Base-by-base conservation (phyloP, 78 protist genomes). In the Parvularia atlantis region DNA sequence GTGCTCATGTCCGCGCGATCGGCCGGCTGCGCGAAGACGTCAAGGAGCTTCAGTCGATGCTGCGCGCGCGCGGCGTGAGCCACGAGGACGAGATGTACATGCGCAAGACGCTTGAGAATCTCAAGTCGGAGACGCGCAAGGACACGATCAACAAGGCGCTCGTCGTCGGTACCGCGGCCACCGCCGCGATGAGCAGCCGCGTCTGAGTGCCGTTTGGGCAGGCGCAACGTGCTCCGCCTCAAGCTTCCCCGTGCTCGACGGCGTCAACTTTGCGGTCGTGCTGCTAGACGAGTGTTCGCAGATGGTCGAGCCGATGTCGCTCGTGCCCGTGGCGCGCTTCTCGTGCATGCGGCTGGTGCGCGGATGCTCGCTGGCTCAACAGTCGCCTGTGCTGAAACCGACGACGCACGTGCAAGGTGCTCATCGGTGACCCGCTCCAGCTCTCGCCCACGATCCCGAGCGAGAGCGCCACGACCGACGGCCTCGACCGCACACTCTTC, bases 401-500 rank as follows among this genome's bases (percentile, higher is more conserved):
- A n/a, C n/a, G n/a, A n/a, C n/a, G n/a, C 16, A 17, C 44, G n/a
- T 44, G 40, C 19, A 7, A 19, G 48, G 13, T 71, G 43, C 43
- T 72, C 43, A 69, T 79, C 11, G 93, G 93, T n/a, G 93, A 89
- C 68, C 93, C 89, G 20, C 1, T 72, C 33, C 93, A 89, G 74
- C 66, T 89, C 22, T 69, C 80, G 16, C 93, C 93, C 1, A 80
- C 84, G 26, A 4, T 77, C 41, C 36, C 11, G 62, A 16, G 33
- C 40, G 13, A 33, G 80, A 16, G 24, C 26, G 35, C 33, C 2
- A 35, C 14, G 63, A 48, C 61, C 3, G 6, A 16, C 22, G 88
- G 88, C 13, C 69, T 82, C 1, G 90, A 75, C 73, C 71, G 66
- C 68, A 88, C 93, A 6, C 44, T 88, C 31, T 88, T 84, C 60